phyloP scores from a whole-genome alignment of 2,329 filamentous ascomycete genomes.

The Rhytidhysteron rufulum region DNA sequence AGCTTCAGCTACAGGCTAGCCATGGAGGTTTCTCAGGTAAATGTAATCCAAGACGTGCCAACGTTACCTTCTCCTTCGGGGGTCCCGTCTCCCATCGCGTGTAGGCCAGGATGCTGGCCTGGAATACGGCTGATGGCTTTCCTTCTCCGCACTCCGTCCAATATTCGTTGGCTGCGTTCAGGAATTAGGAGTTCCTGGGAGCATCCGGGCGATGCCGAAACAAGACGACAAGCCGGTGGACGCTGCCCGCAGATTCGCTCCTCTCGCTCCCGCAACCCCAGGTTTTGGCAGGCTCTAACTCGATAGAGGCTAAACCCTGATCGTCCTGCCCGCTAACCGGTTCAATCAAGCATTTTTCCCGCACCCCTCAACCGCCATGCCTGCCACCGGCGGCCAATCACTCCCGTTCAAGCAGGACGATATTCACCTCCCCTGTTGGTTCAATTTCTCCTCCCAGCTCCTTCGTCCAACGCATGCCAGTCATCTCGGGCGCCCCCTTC shows the following conservation, averaged over 20 bases:
- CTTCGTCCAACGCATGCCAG: not conserved
- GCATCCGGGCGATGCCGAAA: not conserved
- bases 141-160: no score
- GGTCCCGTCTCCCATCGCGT: no score
- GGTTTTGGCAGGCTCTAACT: slow-evolving; percentile 4
- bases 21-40: no score
- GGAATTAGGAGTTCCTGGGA: no score
- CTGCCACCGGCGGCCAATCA: not conserved
- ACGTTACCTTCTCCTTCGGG: no score
- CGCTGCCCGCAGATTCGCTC: slow-evolving; percentile 6
- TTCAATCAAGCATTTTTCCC: slow-evolving; percentile 4
- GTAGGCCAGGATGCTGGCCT: no score
- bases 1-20: no score
- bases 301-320: not conserved
- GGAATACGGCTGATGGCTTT: no score
- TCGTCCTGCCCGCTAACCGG: not conserved
- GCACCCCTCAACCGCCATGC: slow-evolving; percentile 8
- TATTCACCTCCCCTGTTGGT: not conserved
- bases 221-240: not conserved
- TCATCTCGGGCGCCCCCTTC: no score
- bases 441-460: not conserved
- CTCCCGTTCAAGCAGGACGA: not conserved
- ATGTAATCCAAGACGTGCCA: no score
- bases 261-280: slow-evolving; percentile 8
- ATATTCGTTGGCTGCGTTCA: no score